Base-by-base conservation (phyloP, 202 grass and related monocot genomes). In the Schoenoplectus tabernaemontani region DNA sequence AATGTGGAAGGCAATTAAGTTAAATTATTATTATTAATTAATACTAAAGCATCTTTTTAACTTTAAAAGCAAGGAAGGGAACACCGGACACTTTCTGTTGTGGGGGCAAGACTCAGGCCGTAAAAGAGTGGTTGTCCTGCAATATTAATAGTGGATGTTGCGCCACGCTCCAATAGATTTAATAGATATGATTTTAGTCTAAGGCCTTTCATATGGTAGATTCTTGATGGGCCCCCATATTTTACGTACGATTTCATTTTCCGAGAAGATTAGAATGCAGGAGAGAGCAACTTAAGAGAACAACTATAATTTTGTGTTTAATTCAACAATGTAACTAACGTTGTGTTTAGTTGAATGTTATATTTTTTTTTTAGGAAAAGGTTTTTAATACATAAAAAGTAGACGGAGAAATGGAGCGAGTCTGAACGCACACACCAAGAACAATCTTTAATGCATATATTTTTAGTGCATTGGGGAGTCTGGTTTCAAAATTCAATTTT, bases 111-210 rank as follows among this genome's bases (percentile, higher is more conserved):
- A 54, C 48, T 19, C 28, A 56, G 70, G 70, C 44, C 6, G 34
- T 36, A 53, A 74, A 53, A 37, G 47, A 76, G 30, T 54, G 47
- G 70, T 51, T 34, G 70, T 75, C 16, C 3, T 76, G 2, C 28
- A 4, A 36, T 37, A 36, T 57, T 53, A 37, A 75, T 76, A 57
- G 48, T 37, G 28, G 30, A 51, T 16, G 71, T 56, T 56, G 71
- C 48, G 71, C 71, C 53, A 56, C 56, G 48, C 24, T 51, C 48
- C 71, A 76, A 76, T 76, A 56, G 30, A 53, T 53, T 53, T 16
- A 53, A 12, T 28, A 28, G 28, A 28, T 28, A 28, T 28, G 28
- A 28, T 28, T 28, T 28, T 20, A 47, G 28, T 11, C 36, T 54
- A 16, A 20, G 1, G 47, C 16, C 10, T 63, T 33, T 64, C 12